phyloP scores from a whole-genome alignment of 176 grass and related monocot genomes.

The Triticum turgidum region DNA sequence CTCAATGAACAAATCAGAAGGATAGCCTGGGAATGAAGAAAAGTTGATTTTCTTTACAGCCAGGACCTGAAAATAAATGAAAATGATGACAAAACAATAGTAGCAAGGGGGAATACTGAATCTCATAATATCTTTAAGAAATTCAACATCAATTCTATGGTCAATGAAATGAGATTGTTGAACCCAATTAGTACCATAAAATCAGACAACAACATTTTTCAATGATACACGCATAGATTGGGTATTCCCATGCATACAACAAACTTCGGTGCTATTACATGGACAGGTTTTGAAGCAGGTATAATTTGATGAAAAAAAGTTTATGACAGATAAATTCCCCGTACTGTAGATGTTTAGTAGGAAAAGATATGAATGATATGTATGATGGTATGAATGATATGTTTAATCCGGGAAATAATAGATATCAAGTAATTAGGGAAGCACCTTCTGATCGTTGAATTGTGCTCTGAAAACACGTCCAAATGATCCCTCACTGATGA shows the following conservation, averaged over 20 bases:
- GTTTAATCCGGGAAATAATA: not conserved
- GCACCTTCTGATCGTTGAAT: conserved; percentile 79
- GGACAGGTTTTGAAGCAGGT: not conserved
- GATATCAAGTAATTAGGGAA: conserved; percentile 5
- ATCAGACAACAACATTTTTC: not conserved
- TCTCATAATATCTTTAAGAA: not conserved
- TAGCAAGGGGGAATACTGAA: not conserved
- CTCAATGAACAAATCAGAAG: conserved; percentile 65
- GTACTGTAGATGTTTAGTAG: not conserved
- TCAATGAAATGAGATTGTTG: not conserved
- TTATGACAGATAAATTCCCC: not conserved
- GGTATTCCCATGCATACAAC: not conserved
- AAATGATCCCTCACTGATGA: conserved; percentile 79
- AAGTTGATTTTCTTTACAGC: conserved; percentile 85
- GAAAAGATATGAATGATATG: not conserved
- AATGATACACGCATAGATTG: not conserved
- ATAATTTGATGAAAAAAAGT: not conserved
- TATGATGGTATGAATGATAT: not conserved
- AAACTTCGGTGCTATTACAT: not conserved
- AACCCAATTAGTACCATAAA: not conserved
- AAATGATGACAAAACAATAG: not conserved
- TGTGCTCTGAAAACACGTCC: conserved; percentile 76
- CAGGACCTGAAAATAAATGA: conserved; percentile 53
- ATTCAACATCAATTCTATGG: not conserved
- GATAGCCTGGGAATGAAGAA: conserved; percentile 51